Percentiles rank a stretch among this genome's conserved stretches.
These are phyloP conservation scores for Mycena sp. DNA, from an alignment of 1,284 basidiomycete genomes.

Conservation along the genomic window DNA sequence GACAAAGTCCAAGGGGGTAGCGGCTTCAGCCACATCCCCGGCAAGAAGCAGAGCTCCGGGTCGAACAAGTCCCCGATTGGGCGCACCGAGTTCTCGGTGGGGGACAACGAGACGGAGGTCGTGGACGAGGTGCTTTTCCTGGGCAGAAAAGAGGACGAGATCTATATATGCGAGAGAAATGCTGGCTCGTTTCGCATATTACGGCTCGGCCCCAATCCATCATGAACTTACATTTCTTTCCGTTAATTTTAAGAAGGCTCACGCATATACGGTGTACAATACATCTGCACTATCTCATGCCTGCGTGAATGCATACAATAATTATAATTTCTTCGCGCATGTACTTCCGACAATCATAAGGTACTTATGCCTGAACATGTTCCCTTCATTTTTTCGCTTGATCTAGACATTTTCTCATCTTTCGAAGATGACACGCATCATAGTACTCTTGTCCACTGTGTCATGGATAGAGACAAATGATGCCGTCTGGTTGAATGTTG, in stretches of 20 bases:
- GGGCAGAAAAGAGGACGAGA: conserved; percentile 75
- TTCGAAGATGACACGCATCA: too few relatives aligned
- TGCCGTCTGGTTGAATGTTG: too few relatives aligned
- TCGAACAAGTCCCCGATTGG: conserved; percentile 56
- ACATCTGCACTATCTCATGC: conserved; percentile 1
- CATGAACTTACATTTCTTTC: conserved; percentile 29
- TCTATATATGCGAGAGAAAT: conserved; percentile 84
- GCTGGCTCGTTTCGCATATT: conserved; percentile 78
- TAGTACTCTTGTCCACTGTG: too few relatives aligned
- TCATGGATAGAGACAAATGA: too few relatives aligned
- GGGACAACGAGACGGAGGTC: conserved; percentile 60
- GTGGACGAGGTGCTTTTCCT: conserved; percentile 80
- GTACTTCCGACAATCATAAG: too few relatives aligned
- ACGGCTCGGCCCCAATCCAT: conserved; percentile 60
- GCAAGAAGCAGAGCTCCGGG: conserved; percentile 62
- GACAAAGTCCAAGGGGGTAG: conserved; percentile 49
- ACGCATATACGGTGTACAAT: conserved; percentile 5
- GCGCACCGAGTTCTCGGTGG: conserved; percentile 62
- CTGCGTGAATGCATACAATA: too few relatives aligned
- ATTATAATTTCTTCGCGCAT: too few relatives aligned
- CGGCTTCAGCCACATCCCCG: conserved; percentile 43
- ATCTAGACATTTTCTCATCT: too few relatives aligned
- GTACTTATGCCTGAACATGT: too few relatives aligned
- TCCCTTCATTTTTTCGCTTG: too few relatives aligned
- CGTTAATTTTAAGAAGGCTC: conserved; percentile 27